Evolutionary conservation across 2,329 filamentous ascomycete genomes (phyloP).

Genomic region (Tolypocladium guangdongense): DNA sequence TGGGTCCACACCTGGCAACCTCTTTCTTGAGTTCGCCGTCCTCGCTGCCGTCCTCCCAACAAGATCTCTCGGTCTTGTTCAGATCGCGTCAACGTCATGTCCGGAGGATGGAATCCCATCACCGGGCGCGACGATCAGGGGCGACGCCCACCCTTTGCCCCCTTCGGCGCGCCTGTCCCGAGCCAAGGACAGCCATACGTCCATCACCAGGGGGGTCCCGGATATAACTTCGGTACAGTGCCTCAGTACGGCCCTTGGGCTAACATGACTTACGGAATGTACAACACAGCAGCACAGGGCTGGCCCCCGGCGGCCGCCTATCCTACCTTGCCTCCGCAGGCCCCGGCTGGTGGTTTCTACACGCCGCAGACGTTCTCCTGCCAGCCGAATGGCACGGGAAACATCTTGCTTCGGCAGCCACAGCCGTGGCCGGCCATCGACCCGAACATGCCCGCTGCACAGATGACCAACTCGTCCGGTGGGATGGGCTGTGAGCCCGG

Average conservation of each 20-base stretch:
- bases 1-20: conserved; percentile 28
- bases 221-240: conserved; percentile 18
- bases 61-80: background rate
- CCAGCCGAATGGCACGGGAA: conserved; percentile 27
- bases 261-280: conserved; percentile 15
- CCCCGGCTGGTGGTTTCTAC: conserved; percentile 12
- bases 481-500: conserved; percentile 49
- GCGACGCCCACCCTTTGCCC: conserved; percentile 20
- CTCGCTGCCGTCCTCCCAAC: background rate
- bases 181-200: conserved; percentile 27
- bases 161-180: conserved; percentile 20
- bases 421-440: conserved; percentile 32
- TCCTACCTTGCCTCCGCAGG: background rate
- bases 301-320: conserved; percentile 1
- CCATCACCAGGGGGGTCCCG: conserved; percentile 24
- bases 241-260: conserved; percentile 11
- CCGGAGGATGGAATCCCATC: conserved; percentile 28
- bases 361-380: conserved; percentile 16
- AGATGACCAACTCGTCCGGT: conserved; percentile 46
- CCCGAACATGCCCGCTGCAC: conserved; percentile 35
- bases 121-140: conserved; percentile 25
- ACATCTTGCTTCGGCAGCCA: conserved; percentile 25
- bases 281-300: conserved; percentile 8
- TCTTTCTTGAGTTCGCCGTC: conserved; percentile 7
- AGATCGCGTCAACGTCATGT: conserved; percentile 16